Evolutionary conservation across 306 rosid species (phyloP).

Genomic region (Sicyos edulis): DNA sequence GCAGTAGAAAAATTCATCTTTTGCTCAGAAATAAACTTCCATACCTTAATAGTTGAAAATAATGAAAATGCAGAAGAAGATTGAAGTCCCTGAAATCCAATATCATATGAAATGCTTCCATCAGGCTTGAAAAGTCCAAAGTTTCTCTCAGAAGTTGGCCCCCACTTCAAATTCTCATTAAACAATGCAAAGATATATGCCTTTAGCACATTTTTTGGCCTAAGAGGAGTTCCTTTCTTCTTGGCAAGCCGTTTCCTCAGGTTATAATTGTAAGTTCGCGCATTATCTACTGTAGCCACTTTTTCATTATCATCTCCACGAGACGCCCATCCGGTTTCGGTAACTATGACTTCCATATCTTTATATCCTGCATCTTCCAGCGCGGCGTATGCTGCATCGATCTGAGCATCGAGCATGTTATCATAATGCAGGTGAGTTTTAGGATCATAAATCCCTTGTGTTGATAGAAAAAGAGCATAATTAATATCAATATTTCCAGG

Average conservation of each 20-base stretch:
- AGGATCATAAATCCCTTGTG: constrained; percentile 58
- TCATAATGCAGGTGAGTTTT: constrained; percentile 62
- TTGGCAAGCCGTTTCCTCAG: constrained; percentile 78
- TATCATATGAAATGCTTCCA: constrained; percentile 73
- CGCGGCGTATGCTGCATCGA: constrained; percentile 86
- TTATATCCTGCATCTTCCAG: constrained; percentile 64
- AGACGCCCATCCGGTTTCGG: constrained; percentile 98
- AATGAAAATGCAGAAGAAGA: constrained; percentile 53
- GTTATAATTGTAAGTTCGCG: constrained; percentile 78
- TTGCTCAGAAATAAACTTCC: constrained; percentile 11
- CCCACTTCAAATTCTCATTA: constrained; percentile 64
- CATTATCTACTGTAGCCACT: constrained; percentile 62
- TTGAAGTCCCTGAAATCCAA: constrained; percentile 78
- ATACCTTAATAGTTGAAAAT: constrained; percentile 63
- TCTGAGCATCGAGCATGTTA: constrained; percentile 96
- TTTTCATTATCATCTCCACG: constrained; percentile 55
- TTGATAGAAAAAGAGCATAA: constrained; percentile 75
- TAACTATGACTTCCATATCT: constrained; percentile 73
- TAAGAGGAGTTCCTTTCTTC: constrained; percentile 86
- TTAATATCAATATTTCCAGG: constrained; percentile 69
- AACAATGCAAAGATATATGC: constrained; percentile 77
- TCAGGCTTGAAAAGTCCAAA: constrained; percentile 83
- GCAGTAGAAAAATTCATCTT: background rate
- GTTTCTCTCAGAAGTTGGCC: constrained; percentile 68
- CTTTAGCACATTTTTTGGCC: constrained; percentile 66